Evolutionary conservation across 768 basidiomycete species (phyloP), one percentile per base, ranked within the genome.

Genomic region (Mycena galopus): DNA sequence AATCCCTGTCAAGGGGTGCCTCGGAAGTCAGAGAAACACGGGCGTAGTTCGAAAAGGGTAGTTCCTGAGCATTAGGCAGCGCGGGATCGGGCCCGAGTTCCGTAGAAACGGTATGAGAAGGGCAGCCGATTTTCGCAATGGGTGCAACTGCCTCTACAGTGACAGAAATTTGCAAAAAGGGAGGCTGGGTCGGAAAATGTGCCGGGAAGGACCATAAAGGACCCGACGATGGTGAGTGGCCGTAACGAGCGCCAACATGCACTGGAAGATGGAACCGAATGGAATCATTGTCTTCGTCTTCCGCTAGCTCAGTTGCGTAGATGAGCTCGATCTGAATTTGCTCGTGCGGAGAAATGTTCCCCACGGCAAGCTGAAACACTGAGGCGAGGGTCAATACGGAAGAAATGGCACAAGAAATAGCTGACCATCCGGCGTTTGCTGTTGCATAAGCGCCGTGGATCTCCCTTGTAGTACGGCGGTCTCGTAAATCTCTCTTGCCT

Each of bases 1-100:
- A 84, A 62, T 88, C 86, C 23, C 77, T 47, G 1, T 69, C 66
- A 19, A 88, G 77, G 2, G 67, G 21, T 0, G 67, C 21, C 4
- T 69, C 51, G 0, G 67, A 69, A 7, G 60, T 42, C 7, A 69
- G 60, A 5, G 60, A 56, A 4, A 69, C n/a, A 32, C 67, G 67
- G n/a, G 67, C 67, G 30, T 68, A 68, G 25, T 68, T 68, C 2
- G 58, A 35, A 44, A 68, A 68, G 19, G 61, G 72, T 11, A 73
- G 63, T 21, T 73, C 72, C 19, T 69, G 44, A 3, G 56, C 42
- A 50, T 65, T 59, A 23, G 72, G 68, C 2, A 73, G 57, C 7
- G 58, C 23, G 10, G 68, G 68, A 39, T 73, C 73, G 10, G 68
- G 73, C 21, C 73, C 73, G 23, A 73, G 73, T 47, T 73, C 73